Percentiles rank a stretch among this genome's conserved stretches.
Conservation (phyloP, 495 filamentous ascomycete species). For the Penicillium pulvis region DNA sequence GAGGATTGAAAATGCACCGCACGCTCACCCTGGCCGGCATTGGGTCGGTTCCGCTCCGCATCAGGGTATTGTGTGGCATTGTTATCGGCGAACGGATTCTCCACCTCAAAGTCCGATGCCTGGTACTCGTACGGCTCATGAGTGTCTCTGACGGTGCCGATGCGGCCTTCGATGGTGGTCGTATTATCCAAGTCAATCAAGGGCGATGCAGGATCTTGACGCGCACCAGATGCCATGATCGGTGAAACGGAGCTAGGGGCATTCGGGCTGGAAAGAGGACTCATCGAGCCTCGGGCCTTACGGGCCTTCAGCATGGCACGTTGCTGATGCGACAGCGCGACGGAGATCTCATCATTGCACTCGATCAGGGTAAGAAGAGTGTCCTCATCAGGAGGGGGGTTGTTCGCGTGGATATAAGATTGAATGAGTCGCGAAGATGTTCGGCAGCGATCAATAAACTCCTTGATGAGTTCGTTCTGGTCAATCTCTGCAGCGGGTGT, state of each 20-base stretch:
- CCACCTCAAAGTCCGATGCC: constrained; percentile 47
- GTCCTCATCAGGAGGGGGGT: constrained; percentile 84
- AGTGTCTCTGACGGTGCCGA: constrained; percentile 13
- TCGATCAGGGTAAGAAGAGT: constrained; percentile 92
- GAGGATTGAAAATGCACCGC: constrained; percentile 13
- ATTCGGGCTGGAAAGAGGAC: constrained; percentile 15
- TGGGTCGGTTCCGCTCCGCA: constrained; percentile 13
- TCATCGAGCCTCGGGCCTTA: constrained; percentile 31
- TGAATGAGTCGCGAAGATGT: constrained; percentile 77
- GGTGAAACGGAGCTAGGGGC: too few species aligned
- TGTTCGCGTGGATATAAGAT: constrained; percentile 75
- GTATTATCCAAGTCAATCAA: constrained; percentile 15
- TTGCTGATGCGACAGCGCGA: constrained; percentile 77
- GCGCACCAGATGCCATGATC: constrained; percentile 18
- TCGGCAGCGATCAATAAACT: constrained; percentile 88
- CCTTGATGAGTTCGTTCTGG: constrained; percentile 81
- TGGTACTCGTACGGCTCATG: constrained; percentile 40
- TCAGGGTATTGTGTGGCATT: constrained; percentile 26
- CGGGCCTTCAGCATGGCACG: constrained; percentile 77
- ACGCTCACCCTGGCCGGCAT: background rate
- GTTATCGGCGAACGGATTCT: constrained; percentile 49
- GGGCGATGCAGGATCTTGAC: background rate
- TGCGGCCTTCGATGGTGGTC: constrained; percentile 15
- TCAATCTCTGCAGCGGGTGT: constrained; percentile 77
- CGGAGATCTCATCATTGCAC: constrained; percentile 84